These are phyloP conservation scores for Ceratocystis huliohia DNA, from an alignment of 2,329 filamentous ascomycete genomes.

Conservation along the genomic window DNA sequence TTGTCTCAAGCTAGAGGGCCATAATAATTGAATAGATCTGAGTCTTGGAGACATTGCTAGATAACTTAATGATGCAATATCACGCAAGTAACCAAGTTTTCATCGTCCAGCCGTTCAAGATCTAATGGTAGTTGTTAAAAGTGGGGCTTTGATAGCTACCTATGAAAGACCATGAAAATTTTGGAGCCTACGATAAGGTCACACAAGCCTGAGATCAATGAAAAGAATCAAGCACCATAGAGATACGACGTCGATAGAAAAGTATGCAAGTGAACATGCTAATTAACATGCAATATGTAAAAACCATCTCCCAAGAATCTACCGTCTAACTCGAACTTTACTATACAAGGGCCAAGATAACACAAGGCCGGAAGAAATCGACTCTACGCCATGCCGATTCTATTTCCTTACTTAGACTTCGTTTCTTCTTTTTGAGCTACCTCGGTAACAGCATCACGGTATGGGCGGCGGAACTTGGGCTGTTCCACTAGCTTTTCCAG, in stretches of 20 bases:
- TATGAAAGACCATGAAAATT: neutral
- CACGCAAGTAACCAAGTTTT: neutral
- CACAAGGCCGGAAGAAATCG: neutral
- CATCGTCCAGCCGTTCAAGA: neutral
- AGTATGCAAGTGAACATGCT: neutral
- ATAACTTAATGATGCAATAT: no score
- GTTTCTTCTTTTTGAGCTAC: neutral
- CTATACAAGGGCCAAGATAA: slow-evolving; percentile 4
- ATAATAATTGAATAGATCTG: neutral
- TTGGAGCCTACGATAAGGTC: neutral
- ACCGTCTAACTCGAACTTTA: neutral
- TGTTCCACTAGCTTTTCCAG: slow-evolving; percentile 18
- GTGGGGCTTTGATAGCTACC: neutral
- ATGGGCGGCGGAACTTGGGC: slow-evolving; percentile 20
- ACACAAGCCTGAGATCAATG: neutral
- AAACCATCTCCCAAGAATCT: neutral
- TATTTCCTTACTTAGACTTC: neutral
- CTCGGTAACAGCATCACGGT: slow-evolving; percentile 14
- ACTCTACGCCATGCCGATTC: neutral
- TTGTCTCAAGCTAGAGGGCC: neutral
- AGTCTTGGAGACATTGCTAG: neutral
- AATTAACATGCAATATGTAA: neutral
- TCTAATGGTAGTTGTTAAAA: slow-evolving; percentile 8
- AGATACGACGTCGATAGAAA: neutral
- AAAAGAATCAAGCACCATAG: neutral